phyloP scores from a whole-genome alignment of 2,329 filamentous ascomycete genomes.

The Paecilomyces formosus region DNA sequence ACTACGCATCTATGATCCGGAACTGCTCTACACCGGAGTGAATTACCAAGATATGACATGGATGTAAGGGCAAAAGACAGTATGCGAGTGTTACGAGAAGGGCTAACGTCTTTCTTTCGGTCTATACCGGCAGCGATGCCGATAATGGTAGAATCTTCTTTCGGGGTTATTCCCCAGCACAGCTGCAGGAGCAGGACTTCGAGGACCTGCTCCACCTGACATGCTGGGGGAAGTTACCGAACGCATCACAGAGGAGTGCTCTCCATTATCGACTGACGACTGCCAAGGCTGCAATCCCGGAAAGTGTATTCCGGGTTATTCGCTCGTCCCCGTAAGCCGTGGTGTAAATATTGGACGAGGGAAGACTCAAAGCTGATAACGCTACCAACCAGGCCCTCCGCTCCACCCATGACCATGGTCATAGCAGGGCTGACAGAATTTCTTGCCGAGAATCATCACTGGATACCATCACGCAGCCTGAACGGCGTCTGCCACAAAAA shows the following conservation, averaged over 20 bases:
- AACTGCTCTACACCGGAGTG: conserved; percentile 26
- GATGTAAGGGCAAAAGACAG: too few species aligned
- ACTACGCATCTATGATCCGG: conserved; percentile 26
- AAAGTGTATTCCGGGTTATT: conserved; percentile 15
- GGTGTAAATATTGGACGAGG: not conserved
- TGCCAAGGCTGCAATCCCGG: conserved; percentile 15
- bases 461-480: conserved; percentile 13
- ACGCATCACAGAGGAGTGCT: conserved; percentile 9
- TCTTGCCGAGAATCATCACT: conserved; percentile 12
- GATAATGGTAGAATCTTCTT: conserved; percentile 20
- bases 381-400: not conserved
- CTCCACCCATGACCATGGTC: conserved; percentile 19
- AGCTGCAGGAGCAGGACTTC: conserved; percentile 22
- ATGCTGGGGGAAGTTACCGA: conserved; percentile 21
- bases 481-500: conserved; percentile 18
- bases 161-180: conserved; percentile 19
- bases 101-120: not conserved
- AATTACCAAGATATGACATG: conserved; percentile 21
- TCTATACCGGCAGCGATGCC: conserved; percentile 15
- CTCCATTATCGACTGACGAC: conserved; percentile 13
- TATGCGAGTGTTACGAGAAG: too few species aligned
- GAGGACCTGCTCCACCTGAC: conserved; percentile 26
- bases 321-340: conserved; percentile 16
- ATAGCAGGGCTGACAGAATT: conserved; percentile 22
- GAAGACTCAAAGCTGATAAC: too few species aligned